Conservation (phyloP, 2,329 filamentous ascomycete genomes). For the Chaetomium globosum region DNA sequence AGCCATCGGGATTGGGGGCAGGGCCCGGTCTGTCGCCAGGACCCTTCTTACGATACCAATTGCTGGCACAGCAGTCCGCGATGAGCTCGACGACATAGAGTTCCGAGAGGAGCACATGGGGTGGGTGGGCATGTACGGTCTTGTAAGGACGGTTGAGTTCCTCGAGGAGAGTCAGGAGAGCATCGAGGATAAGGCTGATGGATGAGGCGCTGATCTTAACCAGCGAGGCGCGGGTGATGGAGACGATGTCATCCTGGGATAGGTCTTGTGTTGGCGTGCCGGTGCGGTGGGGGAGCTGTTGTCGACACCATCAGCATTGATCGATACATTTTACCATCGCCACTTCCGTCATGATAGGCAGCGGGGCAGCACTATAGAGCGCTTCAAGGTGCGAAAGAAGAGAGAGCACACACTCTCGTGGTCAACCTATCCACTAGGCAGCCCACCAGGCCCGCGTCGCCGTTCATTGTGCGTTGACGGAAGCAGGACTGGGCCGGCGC, state of each 20-base stretch:
- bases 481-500: constrained; percentile 35
- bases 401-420: constrained; percentile 54
- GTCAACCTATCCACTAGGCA: constrained; percentile 65
- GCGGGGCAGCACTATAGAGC: not conserved
- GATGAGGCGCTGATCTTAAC: constrained; percentile 61
- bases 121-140: constrained; percentile 55
- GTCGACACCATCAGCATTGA: constrained; percentile 24
- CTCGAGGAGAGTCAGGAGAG: constrained; percentile 60
- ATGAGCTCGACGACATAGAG: constrained; percentile 65
- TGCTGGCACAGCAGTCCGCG: constrained; percentile 65
- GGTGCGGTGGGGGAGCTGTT: constrained; percentile 64
- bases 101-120: constrained; percentile 65
- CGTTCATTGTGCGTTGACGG: constrained; percentile 53
- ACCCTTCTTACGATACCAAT: constrained; percentile 53
- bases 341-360: not conserved
- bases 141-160: constrained; percentile 60
- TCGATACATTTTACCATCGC: not conserved
- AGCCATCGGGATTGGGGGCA: constrained; percentile 28
- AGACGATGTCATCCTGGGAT: constrained; percentile 62
- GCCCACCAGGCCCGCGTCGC: constrained; percentile 61
- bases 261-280: constrained; percentile 60
- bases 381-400: not conserved
- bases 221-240: constrained; percentile 63
- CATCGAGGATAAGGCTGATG: constrained; percentile 58
- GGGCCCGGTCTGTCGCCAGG: constrained; percentile 21